These are phyloP conservation scores for Sclerotiophoma versabilis DNA, from an alignment of 2,329 filamentous ascomycete species.

Conservation along the genomic window DNA sequence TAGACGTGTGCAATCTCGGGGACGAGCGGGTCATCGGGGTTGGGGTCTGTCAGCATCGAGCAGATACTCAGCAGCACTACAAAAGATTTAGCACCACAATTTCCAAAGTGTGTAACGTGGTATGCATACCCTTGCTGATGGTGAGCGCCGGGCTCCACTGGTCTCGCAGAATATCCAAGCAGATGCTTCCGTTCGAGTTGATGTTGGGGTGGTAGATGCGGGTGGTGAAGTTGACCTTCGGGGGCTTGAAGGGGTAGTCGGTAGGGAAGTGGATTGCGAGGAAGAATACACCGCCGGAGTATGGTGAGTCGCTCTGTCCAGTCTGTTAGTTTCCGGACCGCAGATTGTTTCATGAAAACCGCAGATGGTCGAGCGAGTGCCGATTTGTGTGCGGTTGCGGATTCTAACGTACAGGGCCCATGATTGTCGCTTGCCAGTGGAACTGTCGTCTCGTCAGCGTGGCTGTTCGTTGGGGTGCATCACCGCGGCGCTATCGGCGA, in stretches of 20 bases:
- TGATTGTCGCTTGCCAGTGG: constrained; percentile 99
- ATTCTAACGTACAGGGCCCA: constrained; percentile 85
- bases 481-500: constrained; percentile 22
- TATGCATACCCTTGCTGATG: constrained; percentile 86
- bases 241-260: constrained; percentile 99
- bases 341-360: constrained; percentile 2
- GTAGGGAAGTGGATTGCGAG: constrained; percentile 98
- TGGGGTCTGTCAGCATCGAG: constrained; percentile 99
- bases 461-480: constrained; percentile 21
- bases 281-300: constrained; percentile 99
- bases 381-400: not conserved
- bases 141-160: constrained; percentile 99
- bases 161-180: constrained; percentile 96
- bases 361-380: constrained; percentile 14
- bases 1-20: constrained; percentile 99
- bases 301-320: constrained; percentile 86
- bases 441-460: constrained; percentile 68
- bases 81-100: constrained; percentile 26
- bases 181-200: constrained; percentile 99
- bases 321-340: constrained; percentile 39
- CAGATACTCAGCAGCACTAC: constrained; percentile 96
- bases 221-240: constrained; percentile 99
- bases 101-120: not conserved
- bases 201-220: constrained; percentile 99
- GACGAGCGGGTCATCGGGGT: constrained; percentile 97